These are phyloP conservation scores for Puccinia triticina DNA, from an alignment of 1,284 basidiomycete species.

Conservation along the genomic window DNA sequence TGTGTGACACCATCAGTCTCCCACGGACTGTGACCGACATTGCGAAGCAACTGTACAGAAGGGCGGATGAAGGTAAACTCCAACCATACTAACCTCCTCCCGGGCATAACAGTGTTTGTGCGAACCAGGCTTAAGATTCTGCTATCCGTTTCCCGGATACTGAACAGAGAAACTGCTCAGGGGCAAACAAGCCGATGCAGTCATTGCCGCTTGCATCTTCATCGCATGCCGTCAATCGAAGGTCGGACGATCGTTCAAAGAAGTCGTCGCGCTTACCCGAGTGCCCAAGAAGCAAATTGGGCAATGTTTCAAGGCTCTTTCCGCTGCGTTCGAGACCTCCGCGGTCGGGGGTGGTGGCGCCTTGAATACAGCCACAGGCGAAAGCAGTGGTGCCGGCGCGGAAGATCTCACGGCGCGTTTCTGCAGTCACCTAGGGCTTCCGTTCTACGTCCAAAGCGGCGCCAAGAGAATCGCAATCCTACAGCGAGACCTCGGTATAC, in stretches of 20 bases:
- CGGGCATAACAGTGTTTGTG: neutral
- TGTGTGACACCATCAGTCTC: constrained; percentile 93
- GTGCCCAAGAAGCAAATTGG: constrained; percentile 94
- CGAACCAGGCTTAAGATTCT: constrained; percentile 20
- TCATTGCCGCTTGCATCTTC: constrained; percentile 97
- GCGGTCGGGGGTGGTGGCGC: constrained; percentile 54
- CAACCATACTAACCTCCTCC: neutral
- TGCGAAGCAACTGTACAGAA: constrained; percentile 94
- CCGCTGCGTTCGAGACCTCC: constrained; percentile 77
- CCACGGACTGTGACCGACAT: constrained; percentile 93
- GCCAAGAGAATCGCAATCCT: constrained; percentile 81
- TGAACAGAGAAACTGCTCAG: constrained; percentile 76
- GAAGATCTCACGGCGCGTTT: constrained; percentile 90
- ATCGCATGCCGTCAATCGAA: constrained; percentile 93
- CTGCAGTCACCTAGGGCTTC: constrained; percentile 89
- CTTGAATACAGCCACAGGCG: constrained; percentile 51
- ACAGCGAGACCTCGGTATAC: constrained; percentile 80
- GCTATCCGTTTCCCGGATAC: constrained; percentile 19
- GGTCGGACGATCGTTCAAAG: constrained; percentile 90
- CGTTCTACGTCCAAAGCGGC: constrained; percentile 76
- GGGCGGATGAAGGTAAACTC: constrained; percentile 73
- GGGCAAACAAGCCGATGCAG: constrained; percentile 86
- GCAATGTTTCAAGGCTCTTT: constrained; percentile 89
- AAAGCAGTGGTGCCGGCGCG: constrained; percentile 60
- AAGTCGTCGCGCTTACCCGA: constrained; percentile 89